Evolutionary conservation across 2,329 filamentous ascomycete species (phyloP).

Genomic region (Paraconiothyrium brasiliense): DNA sequence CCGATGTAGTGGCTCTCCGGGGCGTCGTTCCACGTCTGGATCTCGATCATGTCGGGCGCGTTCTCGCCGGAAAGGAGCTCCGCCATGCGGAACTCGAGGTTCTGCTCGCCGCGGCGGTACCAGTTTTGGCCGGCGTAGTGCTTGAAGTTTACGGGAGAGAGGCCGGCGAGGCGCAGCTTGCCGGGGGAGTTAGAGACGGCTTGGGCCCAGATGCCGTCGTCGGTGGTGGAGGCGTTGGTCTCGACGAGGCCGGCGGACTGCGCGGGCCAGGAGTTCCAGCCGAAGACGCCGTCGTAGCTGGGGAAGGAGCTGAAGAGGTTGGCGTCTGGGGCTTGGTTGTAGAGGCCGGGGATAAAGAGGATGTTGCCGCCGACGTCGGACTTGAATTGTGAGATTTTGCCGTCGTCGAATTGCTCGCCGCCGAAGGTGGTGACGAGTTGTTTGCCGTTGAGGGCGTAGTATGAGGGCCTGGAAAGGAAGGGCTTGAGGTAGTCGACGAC

Average conservation of each 20-base stretch:
- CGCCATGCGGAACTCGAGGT: constrained; percentile 43
- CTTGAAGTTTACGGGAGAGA: constrained; percentile 53
- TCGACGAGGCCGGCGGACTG: constrained; percentile 23
- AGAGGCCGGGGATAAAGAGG: constrained; percentile 46
- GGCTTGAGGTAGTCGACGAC: constrained; percentile 40
- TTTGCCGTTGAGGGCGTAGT: constrained; percentile 39
- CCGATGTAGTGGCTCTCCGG: constrained; percentile 55
- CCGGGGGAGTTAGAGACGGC: constrained; percentile 33
- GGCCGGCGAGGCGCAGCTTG: constrained; percentile 54
- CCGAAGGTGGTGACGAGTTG: constrained; percentile 48
- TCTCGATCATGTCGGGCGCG: constrained; percentile 51
- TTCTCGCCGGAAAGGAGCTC: constrained; percentile 36
- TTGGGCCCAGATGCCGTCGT: constrained; percentile 31
- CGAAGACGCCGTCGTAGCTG: constrained; percentile 49
- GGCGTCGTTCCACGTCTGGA: constrained; percentile 55
- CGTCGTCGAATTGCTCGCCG: constrained; percentile 34
- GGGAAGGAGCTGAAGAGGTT: constrained; percentile 34
- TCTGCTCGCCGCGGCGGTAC: constrained; percentile 52
- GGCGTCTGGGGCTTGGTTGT: constrained; percentile 27
- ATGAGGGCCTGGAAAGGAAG: constrained; percentile 34
- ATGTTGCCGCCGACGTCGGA: constrained; percentile 35
- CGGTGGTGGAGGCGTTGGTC: constrained; percentile 36
- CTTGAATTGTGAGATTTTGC: constrained; percentile 35
- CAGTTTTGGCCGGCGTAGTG: constrained; percentile 42
- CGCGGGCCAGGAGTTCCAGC: constrained; percentile 51